Evolutionary conservation across 2,329 filamentous ascomycete genomes (phyloP).

Genomic region (Phialophora expanda): DNA sequence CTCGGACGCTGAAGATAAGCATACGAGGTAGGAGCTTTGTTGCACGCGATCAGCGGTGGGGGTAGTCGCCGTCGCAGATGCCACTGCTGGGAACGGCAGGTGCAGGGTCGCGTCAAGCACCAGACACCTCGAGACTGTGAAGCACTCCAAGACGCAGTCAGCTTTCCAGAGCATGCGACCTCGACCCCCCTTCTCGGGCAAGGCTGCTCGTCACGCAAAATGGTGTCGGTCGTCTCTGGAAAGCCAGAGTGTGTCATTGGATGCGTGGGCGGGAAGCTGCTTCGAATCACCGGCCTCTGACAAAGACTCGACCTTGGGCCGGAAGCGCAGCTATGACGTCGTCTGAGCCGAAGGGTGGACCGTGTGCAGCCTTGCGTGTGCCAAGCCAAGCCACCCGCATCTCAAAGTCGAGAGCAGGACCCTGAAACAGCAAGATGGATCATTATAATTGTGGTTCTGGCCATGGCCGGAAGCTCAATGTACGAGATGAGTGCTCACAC

Average conservation of each 20-base stretch:
- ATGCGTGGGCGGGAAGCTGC: neutral
- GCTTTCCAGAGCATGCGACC: neutral
- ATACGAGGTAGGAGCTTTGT: slow-evolving; percentile 1
- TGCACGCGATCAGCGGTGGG: slow-evolving; percentile 5
- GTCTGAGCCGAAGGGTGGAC: neutral
- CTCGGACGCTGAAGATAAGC: slow-evolving; percentile 10
- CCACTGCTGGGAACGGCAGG: neutral
- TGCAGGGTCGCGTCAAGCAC: neutral
- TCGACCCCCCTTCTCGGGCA: neutral
- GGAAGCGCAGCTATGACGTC: slow-evolving; percentile 3
- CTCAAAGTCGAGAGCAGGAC: slow-evolving; percentile 4
- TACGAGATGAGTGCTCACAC: neutral
- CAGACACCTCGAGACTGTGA: neutral
- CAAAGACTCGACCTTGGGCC: neutral
- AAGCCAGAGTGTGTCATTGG: neutral
- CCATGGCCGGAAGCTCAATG: neutral
- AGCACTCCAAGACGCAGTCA: neutral
- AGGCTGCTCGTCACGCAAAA: neutral
- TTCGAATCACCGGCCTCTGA: neutral
- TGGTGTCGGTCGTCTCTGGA: neutral
- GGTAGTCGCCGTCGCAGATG: no score
- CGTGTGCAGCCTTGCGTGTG: slow-evolving; percentile 33
- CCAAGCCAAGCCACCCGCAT: slow-evolving; percentile 27
- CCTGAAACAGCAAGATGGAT: neutral
- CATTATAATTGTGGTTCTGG: neutral